Conservation (phyloP, 129 eudicot species). For the Silybum marianum region DNA sequence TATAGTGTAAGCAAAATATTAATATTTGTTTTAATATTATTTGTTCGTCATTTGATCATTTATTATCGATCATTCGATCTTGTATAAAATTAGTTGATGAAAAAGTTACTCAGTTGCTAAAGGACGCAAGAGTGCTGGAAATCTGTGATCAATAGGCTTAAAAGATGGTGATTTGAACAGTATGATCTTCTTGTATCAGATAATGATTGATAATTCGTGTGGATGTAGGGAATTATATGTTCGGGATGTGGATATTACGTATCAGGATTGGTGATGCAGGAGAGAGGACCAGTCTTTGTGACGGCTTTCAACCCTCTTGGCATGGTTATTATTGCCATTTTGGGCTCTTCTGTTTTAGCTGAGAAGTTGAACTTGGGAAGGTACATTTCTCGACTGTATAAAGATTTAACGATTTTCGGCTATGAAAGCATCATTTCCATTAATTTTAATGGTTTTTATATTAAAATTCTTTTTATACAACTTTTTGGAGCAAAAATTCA, state of each 20-base stretch:
- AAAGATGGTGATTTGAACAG: not conserved
- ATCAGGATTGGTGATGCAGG: constrained; percentile 72
- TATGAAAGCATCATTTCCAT: not conserved
- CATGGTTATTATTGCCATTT: constrained; percentile 74
- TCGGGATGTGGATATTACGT: constrained; percentile 72
- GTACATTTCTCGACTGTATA: constrained; percentile 31
- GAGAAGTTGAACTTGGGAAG: constrained; percentile 79
- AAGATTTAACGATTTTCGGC: too few relatives aligned
- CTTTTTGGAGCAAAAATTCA: not conserved
- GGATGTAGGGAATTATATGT: constrained; percentile 67
- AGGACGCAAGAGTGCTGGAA: not conserved
- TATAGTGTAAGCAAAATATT: constrained; percentile 23
- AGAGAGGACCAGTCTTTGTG: constrained; percentile 86
- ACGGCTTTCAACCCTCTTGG: constrained; percentile 77
- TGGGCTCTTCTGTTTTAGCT: constrained; percentile 56
- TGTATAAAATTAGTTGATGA: not conserved
- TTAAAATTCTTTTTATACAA: not conserved
- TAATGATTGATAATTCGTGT: not conserved
- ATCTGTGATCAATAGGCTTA: not conserved
- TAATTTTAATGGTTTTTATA: not conserved
- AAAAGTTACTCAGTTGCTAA: not conserved
- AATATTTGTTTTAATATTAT: not conserved
- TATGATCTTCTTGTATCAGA: not conserved
- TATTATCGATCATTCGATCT: not conserved
- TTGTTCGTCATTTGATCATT: not conserved